A percentile compares a stretch with the other conserved stretches of the same genome.
Conservation (phyloP, 2,329 filamentous ascomycete species). For the Calonectria pseudoreteaudii region DNA sequence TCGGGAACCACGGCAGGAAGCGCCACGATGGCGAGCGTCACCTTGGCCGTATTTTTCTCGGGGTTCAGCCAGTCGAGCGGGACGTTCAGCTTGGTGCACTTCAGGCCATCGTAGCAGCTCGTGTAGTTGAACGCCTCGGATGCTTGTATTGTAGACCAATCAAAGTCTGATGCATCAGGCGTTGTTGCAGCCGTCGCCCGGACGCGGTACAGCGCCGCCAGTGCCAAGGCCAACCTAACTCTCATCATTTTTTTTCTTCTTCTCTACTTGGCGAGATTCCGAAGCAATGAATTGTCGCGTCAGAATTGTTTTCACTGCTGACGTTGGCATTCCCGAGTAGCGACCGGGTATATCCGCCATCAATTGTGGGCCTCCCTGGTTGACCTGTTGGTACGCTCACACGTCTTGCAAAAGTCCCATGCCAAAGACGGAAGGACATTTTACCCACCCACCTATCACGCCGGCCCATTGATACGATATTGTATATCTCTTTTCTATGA, state of each 20-base stretch:
- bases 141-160: slow-evolving; percentile 52
- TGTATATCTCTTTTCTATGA: neutral
- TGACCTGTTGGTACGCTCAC: neutral
- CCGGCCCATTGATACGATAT: neutral
- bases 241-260: neutral
- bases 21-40: slow-evolving; percentile 56
- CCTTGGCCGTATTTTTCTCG: slow-evolving; percentile 40
- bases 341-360: neutral
- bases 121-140: slow-evolving; percentile 52
- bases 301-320: neutral
- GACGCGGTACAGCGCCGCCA: neutral
- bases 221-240: neutral
- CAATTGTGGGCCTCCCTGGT: neutral
- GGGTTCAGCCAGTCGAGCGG: slow-evolving; percentile 56
- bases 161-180: slow-evolving; percentile 39
- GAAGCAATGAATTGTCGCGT: neutral
- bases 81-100: slow-evolving; percentile 57
- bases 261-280: neutral
- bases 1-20: slow-evolving; percentile 53
- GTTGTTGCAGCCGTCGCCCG: neutral
- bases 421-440: neutral
- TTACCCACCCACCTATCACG: neutral
- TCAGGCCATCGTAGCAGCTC: slow-evolving; percentile 52
- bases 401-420: neutral
- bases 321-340: neutral